These are phyloP conservation scores for Fraxinus angustifolia DNA, from an alignment of 305 asterid genomes.

Conservation along the genomic window DNA sequence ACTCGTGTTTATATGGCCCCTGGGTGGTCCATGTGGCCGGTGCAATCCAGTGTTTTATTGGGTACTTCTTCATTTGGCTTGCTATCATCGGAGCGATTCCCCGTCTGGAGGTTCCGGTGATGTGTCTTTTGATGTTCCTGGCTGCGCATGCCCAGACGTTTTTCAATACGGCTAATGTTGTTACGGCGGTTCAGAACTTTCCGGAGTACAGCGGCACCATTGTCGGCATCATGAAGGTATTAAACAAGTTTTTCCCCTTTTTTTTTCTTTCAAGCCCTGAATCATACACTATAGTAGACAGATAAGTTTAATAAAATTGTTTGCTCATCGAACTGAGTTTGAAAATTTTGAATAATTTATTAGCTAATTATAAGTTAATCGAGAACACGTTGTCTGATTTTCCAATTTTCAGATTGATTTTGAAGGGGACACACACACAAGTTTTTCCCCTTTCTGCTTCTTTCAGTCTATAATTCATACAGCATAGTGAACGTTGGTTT, in stretches of 20 bases:
- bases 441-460: not conserved
- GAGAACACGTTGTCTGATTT: not conserved
- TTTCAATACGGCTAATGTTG: conserved; percentile 79
- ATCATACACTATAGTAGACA: not conserved
- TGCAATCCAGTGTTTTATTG: conserved; percentile 70
- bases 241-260: not conserved
- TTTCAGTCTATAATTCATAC: not conserved
- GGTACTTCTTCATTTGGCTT: conserved; percentile 75
- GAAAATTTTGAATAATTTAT: not conserved
- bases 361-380: not conserved
- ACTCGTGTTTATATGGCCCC: conserved; percentile 40
- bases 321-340: not conserved
- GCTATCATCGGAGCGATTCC: conserved; percentile 58
- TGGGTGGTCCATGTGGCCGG: conserved; percentile 76
- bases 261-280: not conserved
- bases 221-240: conserved; percentile 93
- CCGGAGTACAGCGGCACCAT: conserved; percentile 66
- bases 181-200: conserved; percentile 72
- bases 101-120: conserved; percentile 47
- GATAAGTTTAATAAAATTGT: not conserved
- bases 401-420: not conserved
- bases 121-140: conserved; percentile 72
- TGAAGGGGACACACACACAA: not conserved
- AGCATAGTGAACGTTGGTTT: not conserved
- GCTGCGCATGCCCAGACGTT: conserved; percentile 92